Evolutionary conservation across 2,329 filamentous ascomycete genomes (phyloP).

Genomic region (Pyrenophora graminea): DNA sequence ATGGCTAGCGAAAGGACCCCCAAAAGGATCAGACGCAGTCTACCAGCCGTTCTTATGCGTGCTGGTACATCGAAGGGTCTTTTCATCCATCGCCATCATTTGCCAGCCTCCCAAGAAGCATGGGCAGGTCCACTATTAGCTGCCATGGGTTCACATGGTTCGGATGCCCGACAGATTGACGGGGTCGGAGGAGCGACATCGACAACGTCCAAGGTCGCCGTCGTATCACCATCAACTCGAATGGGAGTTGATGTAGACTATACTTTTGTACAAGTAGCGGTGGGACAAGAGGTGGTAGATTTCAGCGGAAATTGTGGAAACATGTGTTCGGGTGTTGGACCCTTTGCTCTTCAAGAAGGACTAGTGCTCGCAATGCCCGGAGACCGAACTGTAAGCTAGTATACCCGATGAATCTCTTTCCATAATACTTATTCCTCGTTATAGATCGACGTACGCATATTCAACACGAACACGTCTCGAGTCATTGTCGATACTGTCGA

Average conservation of each 20-base stretch:
- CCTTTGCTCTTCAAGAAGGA: constrained; percentile 62
- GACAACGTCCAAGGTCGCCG: constrained; percentile 70
- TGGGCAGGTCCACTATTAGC: constrained; percentile 61
- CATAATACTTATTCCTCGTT: background rate
- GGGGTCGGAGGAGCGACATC: constrained; percentile 71
- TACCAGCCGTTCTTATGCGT: constrained; percentile 48
- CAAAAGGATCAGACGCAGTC: constrained; percentile 22
- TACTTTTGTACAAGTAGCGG: constrained; percentile 71
- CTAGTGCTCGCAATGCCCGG: constrained; percentile 47
- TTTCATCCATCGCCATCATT: constrained; percentile 53
- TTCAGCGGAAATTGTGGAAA: constrained; percentile 75
- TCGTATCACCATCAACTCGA: constrained; percentile 58
- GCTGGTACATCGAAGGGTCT: constrained; percentile 49
- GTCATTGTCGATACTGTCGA: constrained; percentile 59
- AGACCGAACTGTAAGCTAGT: constrained; percentile 18
- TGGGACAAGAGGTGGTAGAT: constrained; percentile 65
- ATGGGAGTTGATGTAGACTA: constrained; percentile 64
- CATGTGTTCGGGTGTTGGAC: constrained; percentile 69
- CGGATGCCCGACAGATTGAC: constrained; percentile 69
- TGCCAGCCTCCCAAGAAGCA: constrained; percentile 51
- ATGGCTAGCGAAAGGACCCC: constrained; percentile 16
- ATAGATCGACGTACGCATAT: constrained; percentile 56
- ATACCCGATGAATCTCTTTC: background rate
- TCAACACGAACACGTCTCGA: constrained; percentile 70
- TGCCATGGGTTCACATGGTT: constrained; percentile 68